A percentile compares a stretch with the other conserved stretches of the same genome.
Conservation (phyloP, 2,329 filamentous ascomycete species). For the Colletotrichum sp. region DNA sequence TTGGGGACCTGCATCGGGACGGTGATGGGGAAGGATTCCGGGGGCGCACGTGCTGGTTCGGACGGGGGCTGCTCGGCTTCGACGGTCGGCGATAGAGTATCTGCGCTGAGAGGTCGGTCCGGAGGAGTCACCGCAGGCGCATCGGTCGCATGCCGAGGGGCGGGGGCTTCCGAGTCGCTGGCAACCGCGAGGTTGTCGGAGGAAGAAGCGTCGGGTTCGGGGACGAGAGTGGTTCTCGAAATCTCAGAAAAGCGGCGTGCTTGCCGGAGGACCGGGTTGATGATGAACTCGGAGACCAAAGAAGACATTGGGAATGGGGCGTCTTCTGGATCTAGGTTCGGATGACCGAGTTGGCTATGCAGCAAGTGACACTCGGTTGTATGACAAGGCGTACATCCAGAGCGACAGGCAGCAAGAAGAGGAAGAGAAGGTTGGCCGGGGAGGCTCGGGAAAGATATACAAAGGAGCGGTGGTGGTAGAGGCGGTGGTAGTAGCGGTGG, state of each 20-base stretch:
- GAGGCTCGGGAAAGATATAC: conserved; percentile 7
- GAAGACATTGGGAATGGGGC: conserved; percentile 58
- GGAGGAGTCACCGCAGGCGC: conserved; percentile 28
- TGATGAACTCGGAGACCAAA: conserved; percentile 68
- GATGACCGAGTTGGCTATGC: background rate
- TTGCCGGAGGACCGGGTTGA: conserved; percentile 70
- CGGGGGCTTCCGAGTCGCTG: conserved; percentile 28
- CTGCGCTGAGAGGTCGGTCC: conserved; percentile 35
- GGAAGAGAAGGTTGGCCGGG: background rate
- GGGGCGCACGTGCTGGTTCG: conserved; percentile 5
- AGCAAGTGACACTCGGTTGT: background rate
- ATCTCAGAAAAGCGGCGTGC: conserved; percentile 67
- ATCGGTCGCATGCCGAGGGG: conserved; percentile 23
- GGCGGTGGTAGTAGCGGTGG: background rate
- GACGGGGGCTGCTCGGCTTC: conserved; percentile 16
- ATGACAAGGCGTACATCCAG: conserved; percentile 15
- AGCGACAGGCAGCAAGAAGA: background rate
- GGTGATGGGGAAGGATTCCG: background rate
- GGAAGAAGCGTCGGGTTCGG: conserved; percentile 35
- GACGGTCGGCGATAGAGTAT: conserved; percentile 34
- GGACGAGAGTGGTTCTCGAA: conserved; percentile 43
- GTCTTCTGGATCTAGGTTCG: background rate
- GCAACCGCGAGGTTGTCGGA: conserved; percentile 26
- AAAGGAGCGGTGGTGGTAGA: background rate
- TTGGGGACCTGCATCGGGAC: background rate